Conservation (phyloP, 2,329 filamentous ascomycete genomes). For the Didymella sp. region DNA sequence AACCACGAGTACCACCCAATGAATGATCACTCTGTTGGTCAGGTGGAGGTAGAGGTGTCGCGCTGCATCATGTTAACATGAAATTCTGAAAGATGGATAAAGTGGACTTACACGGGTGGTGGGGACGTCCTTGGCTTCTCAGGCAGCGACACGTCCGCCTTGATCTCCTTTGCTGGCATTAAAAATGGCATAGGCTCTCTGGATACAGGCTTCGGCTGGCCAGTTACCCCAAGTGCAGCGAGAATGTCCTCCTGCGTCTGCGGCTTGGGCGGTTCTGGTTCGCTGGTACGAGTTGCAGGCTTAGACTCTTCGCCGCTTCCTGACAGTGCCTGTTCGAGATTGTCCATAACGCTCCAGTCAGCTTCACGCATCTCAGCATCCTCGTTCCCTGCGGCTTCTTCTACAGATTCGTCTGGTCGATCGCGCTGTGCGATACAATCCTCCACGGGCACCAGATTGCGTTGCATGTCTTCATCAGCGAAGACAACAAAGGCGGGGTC, state of each 20-base stretch:
- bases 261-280: conserved; percentile 18
- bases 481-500: conserved; percentile 60
- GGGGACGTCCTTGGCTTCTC: conserved; percentile 27
- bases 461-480: conserved; percentile 47
- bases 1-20: conserved; percentile 27
- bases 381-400: conserved; percentile 33
- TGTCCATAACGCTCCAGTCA: conserved; percentile 50
- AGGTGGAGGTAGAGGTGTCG: conserved; percentile 19
- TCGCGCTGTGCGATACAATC: conserved; percentile 53
- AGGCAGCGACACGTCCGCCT: conserved; percentile 22
- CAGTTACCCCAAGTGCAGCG: conserved; percentile 47
- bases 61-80: conserved; percentile 17
- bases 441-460: conserved; percentile 51
- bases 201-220: conserved; percentile 46
- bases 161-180: conserved; percentile 19
- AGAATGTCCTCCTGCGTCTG: conserved; percentile 49
- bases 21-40: conserved; percentile 33
- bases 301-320: conserved; percentile 24
- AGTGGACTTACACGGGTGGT: conserved; percentile 17
- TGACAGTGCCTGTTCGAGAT: conserved; percentile 50
- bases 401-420: conserved; percentile 41
- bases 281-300: background rate
- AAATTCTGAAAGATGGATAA: background rate
- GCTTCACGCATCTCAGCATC: conserved; percentile 46
- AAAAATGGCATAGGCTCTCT: conserved; percentile 28